Conservation (phyloP, 176 grass and related monocot species). For the Eragrostis nindensis region DNA sequence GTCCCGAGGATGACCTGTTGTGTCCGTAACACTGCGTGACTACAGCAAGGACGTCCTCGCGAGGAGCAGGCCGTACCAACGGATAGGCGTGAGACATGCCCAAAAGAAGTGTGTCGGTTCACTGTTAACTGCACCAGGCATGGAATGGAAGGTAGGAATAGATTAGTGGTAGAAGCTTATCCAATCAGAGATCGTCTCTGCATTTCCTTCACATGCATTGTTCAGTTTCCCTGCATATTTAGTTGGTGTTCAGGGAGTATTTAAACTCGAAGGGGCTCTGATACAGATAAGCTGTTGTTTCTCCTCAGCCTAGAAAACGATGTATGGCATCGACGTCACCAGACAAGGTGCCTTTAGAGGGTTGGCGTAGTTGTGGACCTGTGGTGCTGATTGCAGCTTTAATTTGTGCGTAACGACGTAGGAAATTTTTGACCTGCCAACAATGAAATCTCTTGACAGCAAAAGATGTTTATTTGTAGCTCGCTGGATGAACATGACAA, state of each 20-base stretch:
- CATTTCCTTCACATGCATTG: neutral
- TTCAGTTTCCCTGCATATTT: neutral
- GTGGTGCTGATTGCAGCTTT: neutral
- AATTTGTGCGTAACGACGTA: neutral
- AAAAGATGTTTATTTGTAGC: conserved; percentile 24
- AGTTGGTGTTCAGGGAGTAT: neutral
- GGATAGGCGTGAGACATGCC: neutral
- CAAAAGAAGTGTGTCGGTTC: neutral
- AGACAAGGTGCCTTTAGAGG: neutral
- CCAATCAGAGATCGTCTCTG: neutral
- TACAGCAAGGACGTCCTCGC: neutral
- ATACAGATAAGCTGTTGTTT: neutral
- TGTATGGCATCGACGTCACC: neutral
- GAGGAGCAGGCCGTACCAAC: neutral
- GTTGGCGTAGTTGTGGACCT: neutral
- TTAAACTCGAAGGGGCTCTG: neutral
- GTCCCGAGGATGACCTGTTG: neutral
- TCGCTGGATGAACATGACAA: conserved; percentile 1
- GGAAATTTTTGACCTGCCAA: conserved; percentile 13
- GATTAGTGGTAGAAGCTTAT: neutral
- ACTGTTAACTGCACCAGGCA: neutral
- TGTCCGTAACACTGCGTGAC: neutral
- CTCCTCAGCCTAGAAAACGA: neutral
- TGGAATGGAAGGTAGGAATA: conserved; percentile 8
- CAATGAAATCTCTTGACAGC: conserved; percentile 11